A percentile compares a stretch with the other conserved stretches of the same genome.
Evolutionary conservation across 1,139 yeast genomes (phyloP).

Genomic region (Geotrichum phurueaensis): DNA sequence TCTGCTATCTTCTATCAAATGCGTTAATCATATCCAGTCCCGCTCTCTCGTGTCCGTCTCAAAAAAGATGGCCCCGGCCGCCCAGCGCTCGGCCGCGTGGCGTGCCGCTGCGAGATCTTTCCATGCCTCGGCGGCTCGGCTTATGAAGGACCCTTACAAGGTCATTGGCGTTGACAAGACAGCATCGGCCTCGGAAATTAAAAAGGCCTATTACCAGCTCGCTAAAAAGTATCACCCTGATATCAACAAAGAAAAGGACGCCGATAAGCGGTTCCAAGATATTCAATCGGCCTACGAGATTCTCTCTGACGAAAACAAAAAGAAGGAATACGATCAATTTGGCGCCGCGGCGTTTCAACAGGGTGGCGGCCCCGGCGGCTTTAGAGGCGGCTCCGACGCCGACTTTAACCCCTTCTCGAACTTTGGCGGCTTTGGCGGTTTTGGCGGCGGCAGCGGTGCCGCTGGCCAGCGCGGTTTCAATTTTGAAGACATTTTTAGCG

Average conservation of each 20-base stretch:
- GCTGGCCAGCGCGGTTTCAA: constrained; percentile 43
- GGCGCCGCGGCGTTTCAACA: constrained; percentile 81
- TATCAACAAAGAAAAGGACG: constrained; percentile 83
- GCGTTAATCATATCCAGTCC: background rate
- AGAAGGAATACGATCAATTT: constrained; percentile 84
- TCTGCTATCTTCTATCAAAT: background rate
- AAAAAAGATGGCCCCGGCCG: background rate
- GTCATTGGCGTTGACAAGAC: constrained; percentile 67
- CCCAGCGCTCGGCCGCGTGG: background rate
- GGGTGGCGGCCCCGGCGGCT: constrained; percentile 29
- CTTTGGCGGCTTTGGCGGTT: constrained; percentile 51
- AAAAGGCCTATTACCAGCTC: constrained; percentile 85
- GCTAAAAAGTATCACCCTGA: constrained; percentile 97
- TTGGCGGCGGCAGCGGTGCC: constrained; percentile 38
- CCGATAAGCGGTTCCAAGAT: constrained; percentile 84
- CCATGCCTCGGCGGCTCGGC: background rate
- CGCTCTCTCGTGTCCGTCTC: background rate
- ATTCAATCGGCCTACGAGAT: constrained; percentile 93
- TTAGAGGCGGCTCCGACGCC: constrained; percentile 36
- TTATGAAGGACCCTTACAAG: constrained; percentile 69
- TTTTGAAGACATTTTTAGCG: constrained; percentile 85
- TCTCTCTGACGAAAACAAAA: constrained; percentile 77
- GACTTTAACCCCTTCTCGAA: constrained; percentile 35
- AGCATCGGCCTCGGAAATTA: constrained; percentile 79
- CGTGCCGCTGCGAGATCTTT: background rate